These are phyloP conservation scores for Prorocentrum cordatum DNA, from an alignment of 169 alveolate genomes.

Conservation along the genomic window DNA sequence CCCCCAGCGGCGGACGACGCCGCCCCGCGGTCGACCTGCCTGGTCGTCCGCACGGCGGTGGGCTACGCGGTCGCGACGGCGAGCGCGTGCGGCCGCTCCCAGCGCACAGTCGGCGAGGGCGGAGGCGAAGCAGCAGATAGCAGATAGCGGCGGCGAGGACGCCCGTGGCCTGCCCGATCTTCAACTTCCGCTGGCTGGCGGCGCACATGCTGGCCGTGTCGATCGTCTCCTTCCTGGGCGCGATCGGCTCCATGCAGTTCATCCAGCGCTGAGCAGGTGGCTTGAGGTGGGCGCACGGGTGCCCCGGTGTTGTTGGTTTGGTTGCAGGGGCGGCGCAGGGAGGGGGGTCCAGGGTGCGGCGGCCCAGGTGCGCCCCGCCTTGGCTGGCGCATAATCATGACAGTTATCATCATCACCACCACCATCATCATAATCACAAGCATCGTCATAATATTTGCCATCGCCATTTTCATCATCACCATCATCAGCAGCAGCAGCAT, in stretches of 20 bases:
- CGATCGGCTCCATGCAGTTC: constrained; percentile 70
- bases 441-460: too few relatives aligned
- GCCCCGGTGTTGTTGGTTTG: too few relatives aligned
- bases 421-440: too few relatives aligned
- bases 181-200: constrained; percentile 68
- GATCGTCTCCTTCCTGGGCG: constrained; percentile 63
- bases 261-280: constrained; percentile 69
- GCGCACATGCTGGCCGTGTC: constrained; percentile 42
- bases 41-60: constrained; percentile 9
- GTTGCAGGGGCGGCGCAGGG: too few relatives aligned
- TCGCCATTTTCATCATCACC: too few relatives aligned
- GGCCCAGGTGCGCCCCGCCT: too few relatives aligned
- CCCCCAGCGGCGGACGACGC: too few relatives aligned
- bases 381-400: too few relatives aligned
- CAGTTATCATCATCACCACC: too few relatives aligned
- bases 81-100: constrained; percentile 13
- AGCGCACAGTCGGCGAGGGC: background rate
- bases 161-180: constrained; percentile 67
- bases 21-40: constrained; percentile 21
- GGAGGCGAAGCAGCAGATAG: background rate
- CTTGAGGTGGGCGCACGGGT: too few relatives aligned
- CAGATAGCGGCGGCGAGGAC: background rate
- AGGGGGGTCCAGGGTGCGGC: too few relatives aligned
- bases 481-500: too few relatives aligned
- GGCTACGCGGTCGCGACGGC: constrained; percentile 50